Base-by-base conservation (phyloP, 257 asterid genomes). In the Forsythia viridissima region DNA sequence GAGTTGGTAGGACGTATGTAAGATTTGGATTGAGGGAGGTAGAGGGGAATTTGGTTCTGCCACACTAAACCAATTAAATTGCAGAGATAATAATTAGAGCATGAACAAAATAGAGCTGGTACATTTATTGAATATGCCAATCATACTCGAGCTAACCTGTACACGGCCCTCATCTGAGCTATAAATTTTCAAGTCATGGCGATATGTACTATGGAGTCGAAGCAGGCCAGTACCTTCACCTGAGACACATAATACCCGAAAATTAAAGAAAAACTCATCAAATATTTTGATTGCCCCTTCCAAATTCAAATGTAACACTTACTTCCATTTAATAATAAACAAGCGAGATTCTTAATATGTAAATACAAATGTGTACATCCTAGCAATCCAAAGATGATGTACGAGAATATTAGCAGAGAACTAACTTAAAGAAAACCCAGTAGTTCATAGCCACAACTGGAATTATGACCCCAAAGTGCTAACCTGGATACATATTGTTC, bases 121-220 rank as follows among this genome's bases (percentile, higher is more conserved):
- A 13, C 36, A 57, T n/a, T 68, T 42, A 71, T 36, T 70, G 15
- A 67, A 76, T 71, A 65, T 30, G 70, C 37, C 7, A 69, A 15
- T 51, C 24, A 18, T 44, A 46, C 61, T 63, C 44, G 48, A 70
- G 38, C 36, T 6, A 52, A 75, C 99, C 98, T 95, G 99, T 74
- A 95, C 99, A 76, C 99, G 98, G 41, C 98, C 99, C 86, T 95
- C 99, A 77, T 95, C 98, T 5, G 99, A 95, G 84, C 98, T 95
- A 88, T 95, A 95, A 86, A 95, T 95, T 81, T 95, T 95, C 46
- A 95, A 71, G 82, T 95, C 98, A 85, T 95, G 99, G 75, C 98
- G 98, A 80, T 95, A 95, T 69, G 99, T 95, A 76, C 99, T 95
- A 81, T 95, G 99, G 83, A 95, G 99, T 76, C 98, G 98, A 85